Conservation (phyloP, 176 grass and related monocot species). For the Cenchrus purpureus region DNA sequence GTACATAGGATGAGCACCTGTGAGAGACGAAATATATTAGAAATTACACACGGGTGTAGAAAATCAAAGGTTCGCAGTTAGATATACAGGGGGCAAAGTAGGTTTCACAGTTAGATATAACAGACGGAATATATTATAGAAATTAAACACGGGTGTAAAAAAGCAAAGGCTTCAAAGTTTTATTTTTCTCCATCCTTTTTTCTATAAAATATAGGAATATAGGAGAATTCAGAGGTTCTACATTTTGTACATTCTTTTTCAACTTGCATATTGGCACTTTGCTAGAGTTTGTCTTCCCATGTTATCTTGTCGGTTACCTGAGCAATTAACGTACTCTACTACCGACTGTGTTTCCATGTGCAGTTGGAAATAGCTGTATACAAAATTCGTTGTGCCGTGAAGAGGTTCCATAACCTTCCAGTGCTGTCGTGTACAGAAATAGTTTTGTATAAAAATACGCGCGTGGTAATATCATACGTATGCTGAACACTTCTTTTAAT, state of each 20-base stretch:
- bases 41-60: conserved; percentile 14
- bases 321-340: background rate
- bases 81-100: background rate
- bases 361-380: background rate
- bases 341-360: background rate
- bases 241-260: too few relatives aligned
- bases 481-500: background rate
- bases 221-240: too few relatives aligned
- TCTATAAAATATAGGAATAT: too few relatives aligned
- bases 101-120: too few relatives aligned
- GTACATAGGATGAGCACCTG: background rate
- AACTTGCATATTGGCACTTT: too few relatives aligned
- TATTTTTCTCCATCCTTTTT: too few relatives aligned
- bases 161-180: too few relatives aligned
- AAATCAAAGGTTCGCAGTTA: background rate
- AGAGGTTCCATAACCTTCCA: too few relatives aligned
- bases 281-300: background rate
- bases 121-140: too few relatives aligned
- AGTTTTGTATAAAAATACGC: background rate
- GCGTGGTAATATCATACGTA: background rate
- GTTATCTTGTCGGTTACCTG: background rate
- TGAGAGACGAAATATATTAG: conserved; percentile 7
- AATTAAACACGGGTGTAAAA: too few relatives aligned
- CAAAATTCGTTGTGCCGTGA: background rate
- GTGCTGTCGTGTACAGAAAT: background rate